These are phyloP conservation scores for Blastocystis hominis DNA, from an alignment of 352 stramenopile genomes.

Conservation along the genomic window DNA sequence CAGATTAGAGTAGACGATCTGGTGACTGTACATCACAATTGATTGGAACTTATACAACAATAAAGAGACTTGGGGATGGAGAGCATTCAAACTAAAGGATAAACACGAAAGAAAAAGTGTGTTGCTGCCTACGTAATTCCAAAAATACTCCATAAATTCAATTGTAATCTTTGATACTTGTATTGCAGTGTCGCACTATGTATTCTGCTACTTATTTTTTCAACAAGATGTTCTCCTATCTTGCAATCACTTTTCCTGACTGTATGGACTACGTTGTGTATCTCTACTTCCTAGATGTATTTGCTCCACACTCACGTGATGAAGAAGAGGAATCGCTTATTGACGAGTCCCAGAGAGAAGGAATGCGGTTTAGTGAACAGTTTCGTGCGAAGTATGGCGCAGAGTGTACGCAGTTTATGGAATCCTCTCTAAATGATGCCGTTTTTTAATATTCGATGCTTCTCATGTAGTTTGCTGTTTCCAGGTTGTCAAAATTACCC, in stretches of 20 bases:
- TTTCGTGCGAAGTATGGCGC: not conserved
- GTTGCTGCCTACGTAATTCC: not conserved
- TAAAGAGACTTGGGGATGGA: no score
- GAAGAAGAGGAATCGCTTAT: conserved; percentile 9
- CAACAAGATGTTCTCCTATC: conserved; percentile 3
- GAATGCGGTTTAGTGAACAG: conserved; percentile 3
- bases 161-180: not conserved
- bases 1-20: not conserved
- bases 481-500: not conserved
- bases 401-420: conserved; percentile 30
- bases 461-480: conserved; percentile 15
- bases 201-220: not conserved
- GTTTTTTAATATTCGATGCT: not conserved
- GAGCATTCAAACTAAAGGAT: no score
- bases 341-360: conserved; percentile 6
- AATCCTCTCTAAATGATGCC: conserved; percentile 16
- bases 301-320: not conserved
- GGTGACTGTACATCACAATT: not conserved
- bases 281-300: not conserved
- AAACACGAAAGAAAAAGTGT: not conserved
- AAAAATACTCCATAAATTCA: not conserved
- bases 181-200: not conserved
- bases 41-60: no score
- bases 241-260: conserved; percentile 11
- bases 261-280: not conserved